Base-by-base conservation (phyloP, 2,329 filamentous ascomycete species). In the Hypoxylon sp. region DNA sequence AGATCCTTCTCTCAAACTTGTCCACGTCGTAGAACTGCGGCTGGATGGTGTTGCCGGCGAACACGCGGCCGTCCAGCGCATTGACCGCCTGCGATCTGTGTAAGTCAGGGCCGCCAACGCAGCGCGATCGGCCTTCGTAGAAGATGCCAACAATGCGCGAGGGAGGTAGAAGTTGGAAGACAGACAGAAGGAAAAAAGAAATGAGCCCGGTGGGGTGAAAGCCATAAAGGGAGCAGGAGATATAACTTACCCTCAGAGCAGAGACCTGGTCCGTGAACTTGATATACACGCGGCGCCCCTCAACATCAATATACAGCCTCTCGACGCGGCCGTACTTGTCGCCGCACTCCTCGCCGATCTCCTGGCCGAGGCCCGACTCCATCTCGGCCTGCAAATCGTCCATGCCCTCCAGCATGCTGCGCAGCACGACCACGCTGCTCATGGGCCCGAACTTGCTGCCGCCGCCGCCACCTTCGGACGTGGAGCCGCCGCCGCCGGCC, bases 281-380 rank as follows among this genome's bases (percentile, higher is more conserved):
- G 73, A 99, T 92, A 74, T 97, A 98, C 3, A 99, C 95, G 49
- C 87, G 85, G 10, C 79, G 76, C 45, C 79, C 80, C 63, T 82
- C 78, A 40, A 86, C 79, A 69, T 91, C 86, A 55, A 97, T 88
- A 69, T 88, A 88, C 15, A 97, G 80, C 65, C 91, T 82, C 74
- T 96, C 90, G 4, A 97, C 89, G 40, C 86, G 84, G 13, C 93
- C 92, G 72, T 96, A 96, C 86, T 93, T 92, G 64, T 91, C 86
- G 46, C 88, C 88, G 74, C 96, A 97, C 72, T 96, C 91, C 70
- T 97, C 91, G 5, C 95, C 95, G 74, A 99, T 97, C 73, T 97
- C 93, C 77, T 98, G 94, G 66, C 94, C 88, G 47, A 99, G 78
- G 0, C 86, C 86, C 11, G 83, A 82, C 57, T 88, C 84, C 45